Evolutionary conservation across 2,329 filamentous ascomycete species (phyloP), one percentile per base, ranked within the genome.

Genomic region (Cladosporium sp.): DNA sequence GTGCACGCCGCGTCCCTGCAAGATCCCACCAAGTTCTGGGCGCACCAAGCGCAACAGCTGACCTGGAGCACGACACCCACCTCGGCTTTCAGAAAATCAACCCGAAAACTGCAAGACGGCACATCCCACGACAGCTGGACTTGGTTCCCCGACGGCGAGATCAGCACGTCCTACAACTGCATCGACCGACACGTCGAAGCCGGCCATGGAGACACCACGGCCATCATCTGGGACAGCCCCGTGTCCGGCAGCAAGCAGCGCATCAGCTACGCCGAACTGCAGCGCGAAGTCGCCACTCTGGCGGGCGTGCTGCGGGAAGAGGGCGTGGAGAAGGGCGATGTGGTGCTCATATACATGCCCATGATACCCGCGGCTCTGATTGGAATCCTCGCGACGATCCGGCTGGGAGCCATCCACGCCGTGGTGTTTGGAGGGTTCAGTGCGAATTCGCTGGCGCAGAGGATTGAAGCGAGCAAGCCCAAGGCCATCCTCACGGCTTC

Each of bases 361-460:
- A 96, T 96, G 91, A 89, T 96, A 39, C 91, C 92, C 1, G 85
- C 89, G 0, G 88, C 90, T 1, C 68, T 96, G n/a, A 83, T 95
- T 55, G 91, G 87, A 8, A 89, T 93, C 56, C 80, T 96, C 3
- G 90, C 92, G 19, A 81, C 87, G 53, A 83, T 83, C 54, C 82
- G 90, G 8, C 76, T 96, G 1, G 92, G 91, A 9, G 92, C 90
- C 13, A 83, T 96, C 47, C 92, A 97, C 65, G 84, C 88, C 3
- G 89, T 95, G 4, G 92, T 97, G 3, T 96, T 96, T 68, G 92
- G 92, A 37, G 91, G 92, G 0, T 97, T 97, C 66, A 89, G 89
- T 0, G 77, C 90, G 0, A 75, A 78, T 8, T 88, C 90, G 3
- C 76, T 96, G 39, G 89, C 90, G 1, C 91, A 96, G 70, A 80